These are phyloP conservation scores for Trifolium dubium DNA, from an alignment of 306 rosid species.

Conservation along the genomic window DNA sequence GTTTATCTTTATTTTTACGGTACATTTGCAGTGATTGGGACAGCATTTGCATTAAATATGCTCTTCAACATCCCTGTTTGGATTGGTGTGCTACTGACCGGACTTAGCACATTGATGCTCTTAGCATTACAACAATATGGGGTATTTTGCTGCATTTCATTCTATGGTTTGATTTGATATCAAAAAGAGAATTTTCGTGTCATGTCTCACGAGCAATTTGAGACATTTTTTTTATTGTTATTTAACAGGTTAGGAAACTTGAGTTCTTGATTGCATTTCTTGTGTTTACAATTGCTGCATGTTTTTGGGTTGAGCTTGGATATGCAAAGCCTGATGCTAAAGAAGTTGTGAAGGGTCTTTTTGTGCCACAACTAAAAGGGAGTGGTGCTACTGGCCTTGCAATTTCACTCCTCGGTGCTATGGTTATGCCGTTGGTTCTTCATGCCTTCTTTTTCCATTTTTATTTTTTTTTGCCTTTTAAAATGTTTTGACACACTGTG, in stretches of 20 bases:
- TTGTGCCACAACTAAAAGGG: conserved; percentile 88
- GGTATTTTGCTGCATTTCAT: conserved; percentile 57
- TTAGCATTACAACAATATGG: conserved; percentile 90
- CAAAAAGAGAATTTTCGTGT: conserved; percentile 9
- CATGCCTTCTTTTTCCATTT: conserved; percentile 25
- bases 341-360: conserved; percentile 79
- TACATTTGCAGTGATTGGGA: conserved; percentile 52
- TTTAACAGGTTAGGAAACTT: conserved; percentile 87
- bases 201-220: neutral
- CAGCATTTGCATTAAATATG: conserved; percentile 65
- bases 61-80: conserved; percentile 58
- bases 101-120: conserved; percentile 62
- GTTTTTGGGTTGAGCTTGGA: conserved; percentile 90
- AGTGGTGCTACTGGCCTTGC: conserved; percentile 96
- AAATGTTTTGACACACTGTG: conserved; percentile 2
- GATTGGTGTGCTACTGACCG: conserved; percentile 60
- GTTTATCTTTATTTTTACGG: conserved; percentile 43
- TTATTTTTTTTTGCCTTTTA: neutral
- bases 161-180: conserved; percentile 18
- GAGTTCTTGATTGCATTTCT: conserved; percentile 91
- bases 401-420: conserved; percentile 97
- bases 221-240: conserved; percentile 25
- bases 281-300: conserved; percentile 84
- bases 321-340: conserved; percentile 78
- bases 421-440: conserved; percentile 98